Evolutionary conservation across 2,329 filamentous ascomycete species (phyloP), one percentile per base, ranked within the genome.

Genomic region (Trichoderma sp.): DNA sequence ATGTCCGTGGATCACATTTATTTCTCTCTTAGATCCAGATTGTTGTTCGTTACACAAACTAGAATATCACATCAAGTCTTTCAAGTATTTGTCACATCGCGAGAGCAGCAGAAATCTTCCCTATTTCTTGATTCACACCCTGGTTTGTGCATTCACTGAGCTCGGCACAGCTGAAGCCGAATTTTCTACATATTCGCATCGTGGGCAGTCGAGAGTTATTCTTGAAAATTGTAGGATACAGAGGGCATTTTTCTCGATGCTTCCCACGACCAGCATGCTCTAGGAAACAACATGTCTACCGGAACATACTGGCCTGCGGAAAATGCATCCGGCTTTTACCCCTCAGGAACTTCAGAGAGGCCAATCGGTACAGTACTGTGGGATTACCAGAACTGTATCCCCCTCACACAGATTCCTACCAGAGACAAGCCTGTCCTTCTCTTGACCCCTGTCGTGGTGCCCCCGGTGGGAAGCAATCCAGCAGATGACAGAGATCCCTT

Each of bases 401-500:
- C 86, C 15, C 78, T 88, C 58, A 80, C 82, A 57, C 84, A 79
- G 70, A 78, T 83, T 34, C 81, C 89, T 30, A 77, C 76, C 51
- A 82, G 86, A 61, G 82, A 84, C 68, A 86, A 89, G 74, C 79
- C 87, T n/a, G 81, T 91, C n/a, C 82, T 92, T 65, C 85, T 91
- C 61, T 79, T 91, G 39, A 90, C 90, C 6, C 89, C 89, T 1
- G 85, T 86, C 30, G 85, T 88, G 39, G 78, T 84, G 26, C 87
- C 84, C 61, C 77, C 70, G 9, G 39, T 82, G 73, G 83, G 81
- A 75, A 81, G 80, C 72, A 81, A 81, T 74, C 76, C 82, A 58
- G 76, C 80, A 58, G 82, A 84, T 73, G 80, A 80, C 58, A 84
- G 81, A 76, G 92, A 95, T 78, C 92, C 92, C 0, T 94, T 94